Conservation (phyloP, 768 basidiomycete genomes). For the Astraeus odoratus region DNA sequence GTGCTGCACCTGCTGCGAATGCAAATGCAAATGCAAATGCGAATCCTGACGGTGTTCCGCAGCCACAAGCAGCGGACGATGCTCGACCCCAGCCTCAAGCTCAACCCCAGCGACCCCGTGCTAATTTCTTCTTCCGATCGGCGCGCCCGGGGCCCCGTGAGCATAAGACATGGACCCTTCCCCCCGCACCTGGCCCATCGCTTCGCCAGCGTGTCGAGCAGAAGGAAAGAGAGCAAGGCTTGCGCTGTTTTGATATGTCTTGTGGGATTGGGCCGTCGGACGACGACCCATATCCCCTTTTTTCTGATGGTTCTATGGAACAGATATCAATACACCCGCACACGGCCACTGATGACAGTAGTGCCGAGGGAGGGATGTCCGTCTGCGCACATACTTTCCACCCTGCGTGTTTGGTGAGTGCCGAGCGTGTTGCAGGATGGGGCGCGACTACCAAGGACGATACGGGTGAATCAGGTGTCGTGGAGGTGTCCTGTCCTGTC, state of each 20-base stretch:
- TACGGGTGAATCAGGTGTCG: constrained; percentile 13
- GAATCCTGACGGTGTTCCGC: too few species aligned
- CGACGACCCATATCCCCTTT: constrained; percentile 49
- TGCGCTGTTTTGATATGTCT: constrained; percentile 65
- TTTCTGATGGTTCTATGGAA: constrained; percentile 15
- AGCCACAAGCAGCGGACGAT: too few species aligned
- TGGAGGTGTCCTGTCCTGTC: constrained; percentile 71
- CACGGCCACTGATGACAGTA: constrained; percentile 14
- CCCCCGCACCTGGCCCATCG: constrained; percentile 60
- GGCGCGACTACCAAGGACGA: constrained; percentile 41
- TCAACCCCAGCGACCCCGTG: constrained; percentile 6
- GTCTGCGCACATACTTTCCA: constrained; percentile 69
- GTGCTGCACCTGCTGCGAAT: constrained; percentile 12
- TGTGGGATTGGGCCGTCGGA: constrained; percentile 74
- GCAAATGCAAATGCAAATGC: too few species aligned
- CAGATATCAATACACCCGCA: constrained; percentile 20
- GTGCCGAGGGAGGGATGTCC: constrained; percentile 10
- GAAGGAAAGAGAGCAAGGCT: constrained; percentile 62
- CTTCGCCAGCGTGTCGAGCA: constrained; percentile 69
- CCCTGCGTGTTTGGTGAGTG: constrained; percentile 61
- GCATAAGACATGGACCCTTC: constrained; percentile 48
- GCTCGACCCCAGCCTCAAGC: constrained; percentile 3
- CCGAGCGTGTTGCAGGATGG: constrained; percentile 57
- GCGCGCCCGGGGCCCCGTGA: constrained; percentile 25
- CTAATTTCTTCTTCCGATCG: constrained; percentile 15